Base-by-base conservation (phyloP, 2,329 filamentous ascomycete genomes). In the Dryadomyces quercus-mongolicae region DNA sequence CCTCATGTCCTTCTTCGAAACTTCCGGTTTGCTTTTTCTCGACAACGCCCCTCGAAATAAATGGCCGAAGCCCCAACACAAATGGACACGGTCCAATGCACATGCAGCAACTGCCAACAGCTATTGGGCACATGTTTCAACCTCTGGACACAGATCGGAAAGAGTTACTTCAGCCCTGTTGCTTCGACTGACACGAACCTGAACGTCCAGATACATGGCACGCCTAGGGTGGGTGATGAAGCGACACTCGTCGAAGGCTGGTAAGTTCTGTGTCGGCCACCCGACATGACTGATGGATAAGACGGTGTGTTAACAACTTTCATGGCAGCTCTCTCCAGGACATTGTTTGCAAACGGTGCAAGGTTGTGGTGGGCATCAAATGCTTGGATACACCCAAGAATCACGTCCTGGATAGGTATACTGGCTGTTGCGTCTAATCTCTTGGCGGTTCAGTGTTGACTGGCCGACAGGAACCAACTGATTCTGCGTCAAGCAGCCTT, bases 61-160 rank as follows among this genome's bases (percentile, higher is more conserved):
- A 49, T 16, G 12, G 22, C 22, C 31, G 46, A 16, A 31, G 21
- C 25, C 20, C 13, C 9, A 51, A 25, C 18, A 10, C 38, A 45
- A 47, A 73, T 73, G 70, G 66, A 71, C 36, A 57, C 49, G 6
- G 61, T 72, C 46, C 55, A 58, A 34, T 66, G 66, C 61, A 66
- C 64, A 55, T 74, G 71, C 61, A 60, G 62, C 52, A 60, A 60
- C 34, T 69, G 64, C 55, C 60, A 66, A 22, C 56, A 60, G 7
- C 53, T 60, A 6, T 54, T 71, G n/a, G 66, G 65, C 50, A 55
- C 50, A 1, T 64, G 69, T 49, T 42, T 61, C 54, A 73, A 74
- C 43, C 45, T 67, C 7, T 74, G 71, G 71, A 67, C 60, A 2
- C 65, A 71, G 56, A 65, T 74, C 36, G 69, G 68, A 45, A 70